Base-by-base conservation (phyloP, 345 rosid species). In the Erysimum cheiranthoides region DNA sequence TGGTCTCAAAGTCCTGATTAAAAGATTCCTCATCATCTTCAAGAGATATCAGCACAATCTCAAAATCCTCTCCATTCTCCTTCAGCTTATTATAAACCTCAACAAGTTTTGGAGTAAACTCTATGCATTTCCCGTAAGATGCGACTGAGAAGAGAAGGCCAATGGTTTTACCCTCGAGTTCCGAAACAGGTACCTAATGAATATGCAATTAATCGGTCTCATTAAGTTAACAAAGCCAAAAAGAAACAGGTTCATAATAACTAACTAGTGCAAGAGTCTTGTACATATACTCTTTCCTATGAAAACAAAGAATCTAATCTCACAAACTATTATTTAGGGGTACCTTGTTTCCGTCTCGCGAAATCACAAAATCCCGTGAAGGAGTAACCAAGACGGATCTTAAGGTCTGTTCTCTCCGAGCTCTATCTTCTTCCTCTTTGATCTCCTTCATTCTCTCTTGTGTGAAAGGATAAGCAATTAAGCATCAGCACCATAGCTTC, bases 381-480 rank as follows among this genome's bases (percentile, higher is more conserved):
- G 38, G 65, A 56, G 79, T 70, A 17, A 81, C 91, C 84, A 93
- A 81, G 60, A 93, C 61, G 0, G 93, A 79, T 71, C 31, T 82
- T 68, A 93, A 66, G 5, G 87, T 79, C 82, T 93, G 98, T 8
- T 89, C 82, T 63, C 51, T 82, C 73, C 77, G 79, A 28, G 89
- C 96, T 34, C 45, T 80, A 47, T 84, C 88, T 73, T 89, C 98
- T 36, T 73, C 75, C 72, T 87, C 95, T 83, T 87, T 79, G 36
- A 93, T 59, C 68, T 85, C 88, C 32, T 78, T 81, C 83, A 90
- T 81, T 80, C 63, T 89, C 69, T 86, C 92, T 3, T 35, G 54
- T 0, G 88, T 86, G 76, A 89, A 93, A 69, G 98, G 98, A 61
- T 86, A 82, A 35, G 76, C 90, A 61, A 96, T 58, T 86, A 82